Percentiles rank a stretch among this genome's conserved stretches.
These are phyloP conservation scores for Suillus spraguei DNA, from an alignment of 768 basidiomycete species.

Conservation along the genomic window DNA sequence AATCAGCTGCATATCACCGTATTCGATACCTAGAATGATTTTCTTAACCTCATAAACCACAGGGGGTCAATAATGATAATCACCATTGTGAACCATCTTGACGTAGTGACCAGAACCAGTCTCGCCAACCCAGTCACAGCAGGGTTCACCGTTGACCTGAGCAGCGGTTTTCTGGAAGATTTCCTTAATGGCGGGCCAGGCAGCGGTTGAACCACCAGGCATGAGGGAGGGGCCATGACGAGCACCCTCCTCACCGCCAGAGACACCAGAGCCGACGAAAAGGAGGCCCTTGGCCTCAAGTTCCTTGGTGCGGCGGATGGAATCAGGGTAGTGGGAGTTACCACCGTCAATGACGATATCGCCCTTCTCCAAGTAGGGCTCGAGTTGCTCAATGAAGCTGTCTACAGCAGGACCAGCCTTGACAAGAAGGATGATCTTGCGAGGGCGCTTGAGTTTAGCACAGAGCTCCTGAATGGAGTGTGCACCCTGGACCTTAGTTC, in stretches of 20 bases:
- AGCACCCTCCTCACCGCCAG: conserved; percentile 99
- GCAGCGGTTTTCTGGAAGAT: conserved; percentile 99
- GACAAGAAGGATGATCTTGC: conserved; percentile 98
- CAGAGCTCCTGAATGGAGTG: conserved; percentile 91
- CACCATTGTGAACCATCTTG: conserved; percentile 99
- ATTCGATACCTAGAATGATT: conserved; percentile 83
- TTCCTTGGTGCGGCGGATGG: conserved; percentile 91
- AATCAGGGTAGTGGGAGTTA: conserved; percentile 99
- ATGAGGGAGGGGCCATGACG: conserved; percentile 97
- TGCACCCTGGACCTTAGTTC: conserved; percentile 94
- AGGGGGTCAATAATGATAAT: conserved; percentile 22
- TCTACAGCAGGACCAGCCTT: conserved; percentile 98
- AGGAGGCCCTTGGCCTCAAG: conserved; percentile 94
- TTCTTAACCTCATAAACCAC: conserved; percentile 12
- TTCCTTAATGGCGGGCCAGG: conserved; percentile 96
- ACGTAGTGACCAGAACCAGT: conserved; percentile 97
- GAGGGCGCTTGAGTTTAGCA: conserved; percentile 90
- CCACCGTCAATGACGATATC: conserved; percentile 99
- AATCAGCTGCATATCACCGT: conserved; percentile 99
- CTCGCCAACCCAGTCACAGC: conserved; percentile 99
- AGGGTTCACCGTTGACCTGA: conserved; percentile 92
- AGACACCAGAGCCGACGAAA: conserved; percentile 98
- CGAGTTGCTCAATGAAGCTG: conserved; percentile 89
- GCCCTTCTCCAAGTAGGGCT: conserved; percentile 88
- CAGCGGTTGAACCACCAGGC: conserved; percentile 94